Base-by-base conservation (phyloP, 2,329 filamentous ascomycete species). In the Arthrinium phaeospermum region DNA sequence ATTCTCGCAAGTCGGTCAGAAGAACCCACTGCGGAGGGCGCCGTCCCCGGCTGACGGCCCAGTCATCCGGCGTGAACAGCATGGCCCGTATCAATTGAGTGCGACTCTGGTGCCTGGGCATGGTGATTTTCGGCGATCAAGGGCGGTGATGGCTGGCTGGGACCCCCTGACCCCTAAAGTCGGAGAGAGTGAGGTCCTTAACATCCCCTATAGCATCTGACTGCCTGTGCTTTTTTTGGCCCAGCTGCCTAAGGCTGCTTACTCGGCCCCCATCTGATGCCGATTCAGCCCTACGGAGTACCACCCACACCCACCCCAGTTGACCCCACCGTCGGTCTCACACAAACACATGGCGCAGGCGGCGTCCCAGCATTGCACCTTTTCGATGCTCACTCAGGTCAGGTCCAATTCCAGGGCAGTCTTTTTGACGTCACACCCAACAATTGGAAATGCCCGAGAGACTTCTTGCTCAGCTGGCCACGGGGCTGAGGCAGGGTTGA, bases 251-350 rank as follows among this genome's bases (percentile, higher is more conserved):
- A 12, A 7, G 37, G 37, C 37, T 41, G 7, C 37, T 41, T 41
- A 49, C 34, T 1, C 34, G 30, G 57, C 57, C 53, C 57, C 57
- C 57, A n/a, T 64, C 34, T 37, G 19, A 37, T n/a, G 34, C 57
- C 57, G 10, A 41, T 41, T n/a, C 57, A 64, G 57, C 57, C 57
- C 57, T 64, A 64, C 57, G 4, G 37, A n/a, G 57, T 64, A n/a
- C 57, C 10, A 41, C 57, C 57, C 10, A 41, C 57, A 37, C 12
- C 16, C 22, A 16, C 16, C 22, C 45, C 22, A 22, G 7, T 22
- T 47, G 16, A 49, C 46, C 46, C 46, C 46, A 49, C 46, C 22
- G 10, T 16, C 7, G 8, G 46, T 49, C 19, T 41, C 30, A 41
- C 57, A 64, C 30, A 19, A 64, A 37, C 30, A 41, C 57, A 37